Evolutionary conservation across 331 rosid species (phyloP).

Genomic region (Quercus phellos): DNA sequence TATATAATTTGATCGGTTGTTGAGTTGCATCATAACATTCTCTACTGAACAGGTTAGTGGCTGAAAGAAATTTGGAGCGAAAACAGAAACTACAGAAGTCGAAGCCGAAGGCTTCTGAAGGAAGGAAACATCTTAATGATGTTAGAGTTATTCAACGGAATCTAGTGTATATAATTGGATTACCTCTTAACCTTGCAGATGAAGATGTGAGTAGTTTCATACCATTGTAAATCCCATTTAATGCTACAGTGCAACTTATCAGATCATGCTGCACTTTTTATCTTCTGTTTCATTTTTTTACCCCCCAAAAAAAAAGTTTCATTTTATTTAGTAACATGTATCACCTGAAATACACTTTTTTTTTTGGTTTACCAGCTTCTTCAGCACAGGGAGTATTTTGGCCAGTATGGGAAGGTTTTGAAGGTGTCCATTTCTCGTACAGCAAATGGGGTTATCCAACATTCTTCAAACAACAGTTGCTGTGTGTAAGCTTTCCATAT

Average conservation of each 20-base stretch:
- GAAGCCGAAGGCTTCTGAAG: constrained; percentile 77
- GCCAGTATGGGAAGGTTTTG: constrained; percentile 95
- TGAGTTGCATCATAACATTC: no score
- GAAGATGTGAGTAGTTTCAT: constrained; percentile 58
- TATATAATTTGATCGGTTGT: background rate
- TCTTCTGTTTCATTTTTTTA: constrained; percentile 2
- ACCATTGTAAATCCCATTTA: no score
- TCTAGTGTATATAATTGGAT: constrained; percentile 94
- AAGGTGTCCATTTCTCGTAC: constrained; percentile 99
- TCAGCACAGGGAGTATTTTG: constrained; percentile 81
- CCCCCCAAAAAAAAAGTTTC: no score
- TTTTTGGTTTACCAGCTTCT: constrained; percentile 56
- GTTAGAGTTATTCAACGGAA: constrained; percentile 98
- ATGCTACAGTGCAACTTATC: no score
- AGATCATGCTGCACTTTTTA: constrained; percentile 2
- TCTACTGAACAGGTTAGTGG: constrained; percentile 54
- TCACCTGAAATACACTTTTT: background rate
- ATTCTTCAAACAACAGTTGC: constrained; percentile 91
- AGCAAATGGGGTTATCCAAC: constrained; percentile 89
- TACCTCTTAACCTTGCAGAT: constrained; percentile 91
- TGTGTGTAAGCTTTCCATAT: constrained; percentile 78
- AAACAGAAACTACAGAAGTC: constrained; percentile 70
- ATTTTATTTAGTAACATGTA: background rate
- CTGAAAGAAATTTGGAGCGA: constrained; percentile 65
- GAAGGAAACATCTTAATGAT: constrained; percentile 89